Base-by-base conservation (phyloP, 2,329 filamentous ascomycete genomes). In the Aspergillus sp. region DNA sequence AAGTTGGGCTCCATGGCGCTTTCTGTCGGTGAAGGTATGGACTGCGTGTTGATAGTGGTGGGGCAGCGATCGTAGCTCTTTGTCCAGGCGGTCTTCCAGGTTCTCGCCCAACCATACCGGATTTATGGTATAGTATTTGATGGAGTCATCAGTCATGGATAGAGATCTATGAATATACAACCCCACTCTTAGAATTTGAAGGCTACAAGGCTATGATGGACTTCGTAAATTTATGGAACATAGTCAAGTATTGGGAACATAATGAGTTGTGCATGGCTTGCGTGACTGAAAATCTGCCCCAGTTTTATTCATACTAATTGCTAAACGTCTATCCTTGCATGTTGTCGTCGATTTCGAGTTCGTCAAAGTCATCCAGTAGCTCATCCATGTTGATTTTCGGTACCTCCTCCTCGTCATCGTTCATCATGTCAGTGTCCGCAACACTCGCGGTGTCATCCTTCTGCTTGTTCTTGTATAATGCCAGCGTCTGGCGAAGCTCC, bases 311-410 rank as follows among this genome's bases (percentile, higher is more conserved):
- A 40, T 50, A 50, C 24, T 51, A 51, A 19, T 14, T 35, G 9
- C 27, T 31, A 31, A 31, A 52, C 39, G 24, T 24, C 19, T 44
- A 52, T 19, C 15, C 39, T 41, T 52, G 49, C 55, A 52, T 49
- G 61, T 71, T 59, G 15, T 63, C 57, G 23, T 89, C 86, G 78
- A 96, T 86, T 46, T 84, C 87, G 73, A 96, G 84, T 69, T 96
- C 93, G 70, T 96, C 92, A 80, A 97, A 92, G 73, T 96, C 93
- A 72, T 97, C 93, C 69, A 96, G 81, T 70, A 97, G 75, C 74
- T 93, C 90, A 19, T 93, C 84, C 86, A 93, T 87, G 70, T 86
- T 82, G 64, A 95, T 88, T 68, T 84, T 81, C 3, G 90, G 90
- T 51, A 82, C 83, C 43, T 86, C 86, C 43, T 85, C 86, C 7